Evolutionary conservation across 1,139 yeast genomes (phyloP), one percentile per base, ranked within the genome.

Genomic region (Yarrowia galli): DNA sequence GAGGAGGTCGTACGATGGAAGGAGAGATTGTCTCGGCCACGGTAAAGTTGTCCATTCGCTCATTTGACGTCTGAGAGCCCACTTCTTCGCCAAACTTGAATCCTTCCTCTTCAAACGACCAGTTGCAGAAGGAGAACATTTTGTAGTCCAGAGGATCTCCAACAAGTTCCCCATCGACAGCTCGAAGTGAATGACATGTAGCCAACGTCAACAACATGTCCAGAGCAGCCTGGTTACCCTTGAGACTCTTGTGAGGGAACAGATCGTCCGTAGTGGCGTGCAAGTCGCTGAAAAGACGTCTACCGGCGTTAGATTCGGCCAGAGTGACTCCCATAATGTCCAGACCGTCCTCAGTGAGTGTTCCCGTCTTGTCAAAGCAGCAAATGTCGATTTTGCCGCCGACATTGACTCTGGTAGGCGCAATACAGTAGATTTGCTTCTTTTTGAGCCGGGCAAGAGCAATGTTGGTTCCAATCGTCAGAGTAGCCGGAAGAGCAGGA

Each of bases 301-400:
- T 20, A 2, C 56, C 54, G 15, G 56, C 56, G 10, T 35, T 22
- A 20, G 65, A 68, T 4, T 68, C 69, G 13, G 85, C 83, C 8
- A 89, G 79, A 74, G 91, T 97, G 18, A 93, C 87, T 3, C 99
- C 99, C 74, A 92, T 82, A 8, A 96, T 92, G 76, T 93, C 98
- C 64, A 95, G 81, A 0, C 98, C 99, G 77, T 95, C 99, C 76
- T 95, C 99, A 0, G 99, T 95, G 72, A 95, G 81, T 0, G 99
- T 95, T 1, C 99, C 99, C 0, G 99, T 95, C 76, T 95, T 95
- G 79, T 95, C 99, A 78, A 96, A 95, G 74, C 97, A 92, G 75
- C 92, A 82, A 2, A 91, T 86, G 75, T 95, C 98, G 35, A 96
- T 77, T 74, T 95, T 92, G 5, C 99, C 99, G 45, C 97, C 98